Base-by-base conservation (phyloP, 1,139 yeast species). In the Taphrina pruni region DNA sequence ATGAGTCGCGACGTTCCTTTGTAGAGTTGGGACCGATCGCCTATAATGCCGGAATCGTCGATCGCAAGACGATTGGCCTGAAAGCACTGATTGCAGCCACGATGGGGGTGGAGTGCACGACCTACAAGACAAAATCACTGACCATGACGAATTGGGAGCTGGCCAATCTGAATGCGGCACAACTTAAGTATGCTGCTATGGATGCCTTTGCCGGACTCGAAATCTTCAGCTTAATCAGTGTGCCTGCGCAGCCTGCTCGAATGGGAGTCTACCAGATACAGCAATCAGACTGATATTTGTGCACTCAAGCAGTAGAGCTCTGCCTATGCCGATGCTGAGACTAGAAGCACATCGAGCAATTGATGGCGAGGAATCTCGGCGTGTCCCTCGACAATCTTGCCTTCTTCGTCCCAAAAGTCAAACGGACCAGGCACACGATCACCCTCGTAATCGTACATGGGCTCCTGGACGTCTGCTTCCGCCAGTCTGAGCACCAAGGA, bases 121-220 rank as follows among this genome's bases (percentile, higher is more conserved):
- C 46, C 2, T 54, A 52, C 61, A 64, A 64, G 56, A 64, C 67
- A 14, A 54, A 64, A 41, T 21, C 35, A 35, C 26, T 64, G 12
- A 64, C 67, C 45, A 64, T 64, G 67, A 64, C 55, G 11, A 55
- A 64, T 26, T 64, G 67, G 67, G 67, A 64, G 32, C 14, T 45
- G 36, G 26, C 36, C 8, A 11, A 55, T 14, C 36, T 64, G 17
- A 35, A n/a, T 9, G 21, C 38, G 1, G 67, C 58, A 14, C 61
- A 64, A 26, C 36, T 45, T 9, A 46, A 20, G 35, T 64, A 64
- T 55, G 67, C 67, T 20, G 55, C 67, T 17, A 64, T 64, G 67
- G 67, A 64, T 36, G 67, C 67, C 9, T 36, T 55, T 45, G 62
- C 62, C 26, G 62, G 48, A 11, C 36, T 58, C 26, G 54, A 58